Percentiles rank a stretch among this genome's conserved stretches.
These are phyloP conservation scores for Xylaria bambusicola DNA, from an alignment of 495 filamentous ascomycete genomes.

Conservation along the genomic window DNA sequence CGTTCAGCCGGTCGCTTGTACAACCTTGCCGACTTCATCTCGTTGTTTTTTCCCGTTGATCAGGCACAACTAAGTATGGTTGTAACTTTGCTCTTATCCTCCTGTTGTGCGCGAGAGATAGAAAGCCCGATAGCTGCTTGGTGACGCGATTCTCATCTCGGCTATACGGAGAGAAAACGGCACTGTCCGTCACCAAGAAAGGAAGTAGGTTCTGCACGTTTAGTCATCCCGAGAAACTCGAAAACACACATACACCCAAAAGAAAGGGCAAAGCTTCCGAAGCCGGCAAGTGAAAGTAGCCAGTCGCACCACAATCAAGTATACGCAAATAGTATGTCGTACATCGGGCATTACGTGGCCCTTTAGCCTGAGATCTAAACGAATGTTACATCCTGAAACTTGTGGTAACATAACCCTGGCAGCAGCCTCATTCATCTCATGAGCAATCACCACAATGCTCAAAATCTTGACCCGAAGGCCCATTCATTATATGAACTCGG, in stretches of 20 bases:
- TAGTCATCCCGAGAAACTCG: slow-evolving; percentile 17
- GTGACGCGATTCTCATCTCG: slow-evolving; percentile 23
- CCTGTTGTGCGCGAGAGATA: slow-evolving; percentile 7
- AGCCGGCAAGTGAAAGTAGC: slow-evolving; percentile 20
- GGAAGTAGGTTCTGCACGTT: slow-evolving; percentile 18
- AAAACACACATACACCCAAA: slow-evolving; percentile 9
- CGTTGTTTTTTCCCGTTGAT: slow-evolving; percentile 15
- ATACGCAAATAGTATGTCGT: slow-evolving; percentile 13
- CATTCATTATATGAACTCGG: slow-evolving; percentile 10
- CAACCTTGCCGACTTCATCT: slow-evolving; percentile 20
- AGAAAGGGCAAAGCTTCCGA: slow-evolving; percentile 15
- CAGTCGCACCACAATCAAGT: slow-evolving; percentile 16
- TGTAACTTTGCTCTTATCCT: slow-evolving; percentile 13
- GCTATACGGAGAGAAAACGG: slow-evolving; percentile 20
- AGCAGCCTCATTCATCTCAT: slow-evolving; percentile 4
- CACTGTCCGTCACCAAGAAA: slow-evolving; percentile 17
- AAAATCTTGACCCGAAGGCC: slow-evolving; percentile 1
- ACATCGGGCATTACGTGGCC: slow-evolving; percentile 19
- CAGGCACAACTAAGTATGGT: slow-evolving; percentile 12
- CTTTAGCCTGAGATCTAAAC: slow-evolving; percentile 22
- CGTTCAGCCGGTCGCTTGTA: slow-evolving; percentile 18
- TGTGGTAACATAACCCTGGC: slow-evolving; percentile 12
- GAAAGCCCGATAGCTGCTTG: slow-evolving; percentile 9
- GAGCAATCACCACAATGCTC: slow-evolving; percentile 2
- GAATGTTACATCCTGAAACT: slow-evolving; percentile 21